Percentiles rank a stretch among this genome's conserved stretches.
Evolutionary conservation across 805 yeast species (phyloP).

Genomic region (Nakazawaea wickerhamii): DNA sequence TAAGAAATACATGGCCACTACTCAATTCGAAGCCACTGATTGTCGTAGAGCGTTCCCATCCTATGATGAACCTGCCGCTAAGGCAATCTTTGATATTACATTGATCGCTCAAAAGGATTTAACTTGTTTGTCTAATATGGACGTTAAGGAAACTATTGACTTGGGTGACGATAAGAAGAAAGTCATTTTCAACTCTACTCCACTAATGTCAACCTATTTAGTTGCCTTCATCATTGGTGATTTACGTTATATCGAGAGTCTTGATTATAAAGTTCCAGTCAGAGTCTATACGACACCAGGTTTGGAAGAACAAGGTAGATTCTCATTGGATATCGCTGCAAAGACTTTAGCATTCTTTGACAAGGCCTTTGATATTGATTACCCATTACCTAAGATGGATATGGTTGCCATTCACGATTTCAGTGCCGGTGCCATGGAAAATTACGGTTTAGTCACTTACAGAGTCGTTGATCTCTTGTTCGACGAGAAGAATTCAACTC

Average conservation of each 20-base stretch:
- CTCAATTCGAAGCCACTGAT: conserved; percentile 85
- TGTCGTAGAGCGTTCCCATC: conserved; percentile 86
- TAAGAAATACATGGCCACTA: conserved; percentile 69
- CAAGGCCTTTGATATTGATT: conserved; percentile 64
- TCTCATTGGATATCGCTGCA: conserved; percentile 70
- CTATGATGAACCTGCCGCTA: conserved; percentile 78
- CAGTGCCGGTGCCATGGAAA: conserved; percentile 88
- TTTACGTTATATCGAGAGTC: conserved; percentile 59
- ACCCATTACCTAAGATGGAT: conserved; percentile 77
- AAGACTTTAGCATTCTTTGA: conserved; percentile 72
- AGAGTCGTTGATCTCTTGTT: conserved; percentile 70
- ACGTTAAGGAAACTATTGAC: conserved; percentile 44
- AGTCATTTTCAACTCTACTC: conserved; percentile 68
- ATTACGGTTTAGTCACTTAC: conserved; percentile 76
- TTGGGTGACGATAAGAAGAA: conserved; percentile 43
- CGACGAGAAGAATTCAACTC: conserved; percentile 65
- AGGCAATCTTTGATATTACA: conserved; percentile 64
- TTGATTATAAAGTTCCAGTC: conserved; percentile 60
- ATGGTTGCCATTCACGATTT: conserved; percentile 81
- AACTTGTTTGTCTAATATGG: conserved; percentile 68
- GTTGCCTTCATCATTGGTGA: conserved; percentile 83
- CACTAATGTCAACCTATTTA: conserved; percentile 78
- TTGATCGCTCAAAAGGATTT: conserved; percentile 50
- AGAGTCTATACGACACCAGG: conserved; percentile 82
- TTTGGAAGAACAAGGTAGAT: conserved; percentile 61